Base-by-base conservation (phyloP, 1,139 yeast genomes). In the Suhomyces kunorum region DNA sequence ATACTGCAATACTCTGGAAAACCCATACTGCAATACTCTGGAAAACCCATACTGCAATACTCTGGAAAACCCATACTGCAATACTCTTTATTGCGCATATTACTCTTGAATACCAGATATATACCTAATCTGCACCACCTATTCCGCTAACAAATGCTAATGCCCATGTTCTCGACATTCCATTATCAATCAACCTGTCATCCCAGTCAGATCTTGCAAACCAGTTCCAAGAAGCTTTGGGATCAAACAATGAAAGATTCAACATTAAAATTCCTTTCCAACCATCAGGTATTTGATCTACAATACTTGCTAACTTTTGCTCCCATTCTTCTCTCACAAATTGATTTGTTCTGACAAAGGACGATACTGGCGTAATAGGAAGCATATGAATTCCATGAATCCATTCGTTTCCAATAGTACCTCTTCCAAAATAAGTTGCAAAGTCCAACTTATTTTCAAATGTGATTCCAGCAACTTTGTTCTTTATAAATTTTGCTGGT, bases 351-450 rank as follows among this genome's bases (percentile, higher is more conserved):
- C 77, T 51, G 12, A 71, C 64, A 45, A 62, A 70, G 2, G 73
- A 65, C 1, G 75, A 69, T 8, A 67, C 52, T 1, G 76, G 75
- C 0, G 76, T 71, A 15, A 68, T 68, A 4, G 77, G 77, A 12
- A 71, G 49, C 76, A 71, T 71, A 45, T 71, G 76, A 31, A 71
- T 71, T 3, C 77, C 77, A 49, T 71, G 76, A 29, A 71, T 68
- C 71, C 74, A 71, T 49, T 71, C 75, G 43, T 68, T 69, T 3
- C 60, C 71, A 38, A 69, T 60, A 1, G 70, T 60, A 3, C 74
- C 74, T 40, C 71, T 56, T 6, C 77, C 77, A 45, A 71, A 71
- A 43, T 66, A 71, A 2, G 76, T 71, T 3, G 76, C 58, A 53
- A 61, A 70, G 48, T 71, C 77, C 14, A 71, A 54, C 43, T 71